Base-by-base conservation (phyloP, 345 rosid species). In the Linum lewisii region DNA sequence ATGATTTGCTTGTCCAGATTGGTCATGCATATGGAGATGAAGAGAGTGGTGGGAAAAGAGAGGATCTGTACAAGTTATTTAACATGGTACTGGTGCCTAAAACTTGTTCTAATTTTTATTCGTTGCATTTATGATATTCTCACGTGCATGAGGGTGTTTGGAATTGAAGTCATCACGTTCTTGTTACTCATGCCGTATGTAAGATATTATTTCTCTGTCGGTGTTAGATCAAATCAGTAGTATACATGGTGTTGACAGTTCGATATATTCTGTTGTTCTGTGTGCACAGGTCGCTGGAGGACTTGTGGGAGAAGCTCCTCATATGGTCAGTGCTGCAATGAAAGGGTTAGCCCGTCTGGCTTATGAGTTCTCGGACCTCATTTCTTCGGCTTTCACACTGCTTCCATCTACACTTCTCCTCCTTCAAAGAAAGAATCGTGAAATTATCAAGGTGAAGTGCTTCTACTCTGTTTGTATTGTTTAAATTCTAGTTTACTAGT, bases 291-390 rank as follows among this genome's bases (percentile, higher is more conserved):
- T 89, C 53, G 99, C 96, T 74, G 94, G 92, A 72, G 89, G 97
- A 54, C 62, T 93, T 79, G 97, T 94, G 44, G 91, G 94, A 66
- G 92, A 90, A 73, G 79, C 82, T 75, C 97, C 99, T 61, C 92
- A 89, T 72, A 82, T 89, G 95, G 82, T 93, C 68, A 93, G 97
- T 81, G 97, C 97, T 66, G 97, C 97, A 19, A 82, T 83, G 59
- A 93, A 84, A 79, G 99, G 95, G 67, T 71, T 93, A 66, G 95
- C 99, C 69, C 96, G 97, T 61, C 71, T 89, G 75, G 84, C 95
- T 38, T 87, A 93, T 62, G 99, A 93, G 77, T 93, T 93, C 54
- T 79, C 97, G 20, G 99, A 89, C 61, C 95, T 93, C 65, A 68
- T 93, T 66, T 74, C 94, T 69, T 78, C 75, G 64, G 91, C 88